Conservation (phyloP, 768 basidiomycete genomes). For the Boletus reticulatus region DNA sequence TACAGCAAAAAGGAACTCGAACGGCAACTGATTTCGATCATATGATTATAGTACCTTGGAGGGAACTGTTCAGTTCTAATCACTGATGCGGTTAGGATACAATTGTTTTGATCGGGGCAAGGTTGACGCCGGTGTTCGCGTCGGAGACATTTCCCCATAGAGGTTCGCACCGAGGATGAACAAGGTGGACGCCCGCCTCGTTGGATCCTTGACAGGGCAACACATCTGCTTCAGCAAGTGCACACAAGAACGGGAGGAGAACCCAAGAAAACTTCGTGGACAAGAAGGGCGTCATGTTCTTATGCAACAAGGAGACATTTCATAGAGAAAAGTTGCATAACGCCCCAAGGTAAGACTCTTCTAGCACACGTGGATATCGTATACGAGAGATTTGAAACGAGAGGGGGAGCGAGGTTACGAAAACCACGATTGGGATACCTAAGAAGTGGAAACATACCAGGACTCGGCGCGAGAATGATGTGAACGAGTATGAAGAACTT, state of each 20-base stretch:
- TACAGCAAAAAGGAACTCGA: too few relatives aligned
- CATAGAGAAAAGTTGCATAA: too few relatives aligned
- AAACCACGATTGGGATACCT: too few relatives aligned
- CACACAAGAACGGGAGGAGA: neutral
- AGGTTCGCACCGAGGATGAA: slow-evolving; percentile 43
- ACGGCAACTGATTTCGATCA: too few relatives aligned
- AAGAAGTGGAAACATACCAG: neutral
- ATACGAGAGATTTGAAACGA: neutral
- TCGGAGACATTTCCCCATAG: slow-evolving; percentile 41
- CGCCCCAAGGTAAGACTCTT: too few relatives aligned
- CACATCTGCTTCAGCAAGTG: slow-evolving; percentile 9
- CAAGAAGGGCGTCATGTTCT: neutral
- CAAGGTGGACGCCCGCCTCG: slow-evolving; percentile 37
- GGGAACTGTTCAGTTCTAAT: too few relatives aligned
- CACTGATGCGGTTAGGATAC: too few relatives aligned
- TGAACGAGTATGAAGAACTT: slow-evolving; percentile 4
- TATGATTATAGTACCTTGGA: too few relatives aligned
- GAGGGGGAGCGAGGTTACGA: too few relatives aligned
- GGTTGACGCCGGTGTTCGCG: slow-evolving; percentile 46
- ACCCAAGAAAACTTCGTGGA: neutral
- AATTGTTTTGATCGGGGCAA: slow-evolving; percentile 40
- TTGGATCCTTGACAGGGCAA: slow-evolving; percentile 15
- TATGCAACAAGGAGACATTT: neutral
- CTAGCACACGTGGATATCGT: neutral
- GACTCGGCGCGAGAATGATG: neutral